phyloP scores from a whole-genome alignment of 2,329 filamentous ascomycete genomes.

The Triangularia verruculosa region DNA sequence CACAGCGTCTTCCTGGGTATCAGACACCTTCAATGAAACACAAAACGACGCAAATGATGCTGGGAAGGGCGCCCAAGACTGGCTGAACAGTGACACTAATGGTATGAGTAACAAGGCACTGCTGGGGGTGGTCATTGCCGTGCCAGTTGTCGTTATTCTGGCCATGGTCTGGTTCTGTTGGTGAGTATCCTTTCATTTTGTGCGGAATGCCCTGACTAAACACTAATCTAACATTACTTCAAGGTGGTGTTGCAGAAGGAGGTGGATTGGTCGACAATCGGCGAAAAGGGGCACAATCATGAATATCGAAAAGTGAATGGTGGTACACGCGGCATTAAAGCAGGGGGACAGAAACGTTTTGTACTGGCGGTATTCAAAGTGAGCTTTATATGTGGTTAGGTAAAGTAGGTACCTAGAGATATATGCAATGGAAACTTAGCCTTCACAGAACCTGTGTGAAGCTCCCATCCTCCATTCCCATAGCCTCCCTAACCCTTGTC shows the following conservation, averaged over 20 bases:
- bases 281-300: too few species aligned
- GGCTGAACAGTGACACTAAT: neutral
- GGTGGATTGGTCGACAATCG: too few species aligned
- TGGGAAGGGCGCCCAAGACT: neutral
- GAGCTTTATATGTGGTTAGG: too few species aligned
- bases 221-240: too few species aligned
- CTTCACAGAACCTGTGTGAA: slow-evolving; percentile 7
- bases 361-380: too few species aligned
- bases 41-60: neutral
- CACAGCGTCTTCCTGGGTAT: neutral
- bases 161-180: neutral
- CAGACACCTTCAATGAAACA: neutral
- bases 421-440: neutral
- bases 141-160: neutral
- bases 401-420: too few species aligned
- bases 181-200: neutral
- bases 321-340: too few species aligned
- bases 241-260: too few species aligned
- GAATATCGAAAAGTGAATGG: too few species aligned
- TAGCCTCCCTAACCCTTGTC: slow-evolving; percentile 11
- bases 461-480: slow-evolving; percentile 17
- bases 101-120: neutral
- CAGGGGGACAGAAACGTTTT: too few species aligned
- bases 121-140: neutral
- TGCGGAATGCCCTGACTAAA: too few species aligned